These are phyloP conservation scores for Parsonsia alboflavescens DNA, from an alignment of 257 asterid genomes.

Conservation along the genomic window DNA sequence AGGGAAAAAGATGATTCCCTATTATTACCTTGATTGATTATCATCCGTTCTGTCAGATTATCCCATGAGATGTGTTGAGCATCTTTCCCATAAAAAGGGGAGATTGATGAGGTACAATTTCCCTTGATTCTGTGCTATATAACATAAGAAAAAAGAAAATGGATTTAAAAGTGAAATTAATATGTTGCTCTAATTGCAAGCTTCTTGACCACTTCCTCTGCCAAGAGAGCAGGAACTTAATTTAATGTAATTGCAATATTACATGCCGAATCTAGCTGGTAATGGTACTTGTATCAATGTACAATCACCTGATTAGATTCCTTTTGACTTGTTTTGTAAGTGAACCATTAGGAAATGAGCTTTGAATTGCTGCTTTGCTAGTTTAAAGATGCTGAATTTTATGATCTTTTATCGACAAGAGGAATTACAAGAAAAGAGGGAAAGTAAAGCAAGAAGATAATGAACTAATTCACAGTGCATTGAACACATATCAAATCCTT, in stretches of 20 bases:
- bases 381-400: neutral
- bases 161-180: neutral
- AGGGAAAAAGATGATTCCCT: neutral
- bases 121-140: neutral
- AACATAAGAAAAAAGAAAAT: no score
- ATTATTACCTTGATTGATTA: neutral
- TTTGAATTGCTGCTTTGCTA: neutral
- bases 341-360: no score
- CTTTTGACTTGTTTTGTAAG: neutral
- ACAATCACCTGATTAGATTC: constrained; percentile 1
- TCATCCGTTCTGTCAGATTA: neutral
- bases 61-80: neutral
- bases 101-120: neutral
- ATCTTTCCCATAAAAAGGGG: neutral
- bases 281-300: neutral
- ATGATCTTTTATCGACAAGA: neutral
- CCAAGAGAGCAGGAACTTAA: neutral
- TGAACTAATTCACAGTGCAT: constrained; percentile 9
- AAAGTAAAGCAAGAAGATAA: constrained; percentile 3
- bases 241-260: neutral
- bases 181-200: neutral
- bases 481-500: constrained; percentile 11
- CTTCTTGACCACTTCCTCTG: constrained; percentile 1
- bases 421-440: constrained; percentile 1
- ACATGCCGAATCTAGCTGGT: neutral